Evolutionary conservation across 306 rosid species (phyloP).

Genomic region (Chamaecrista fasciculata): DNA sequence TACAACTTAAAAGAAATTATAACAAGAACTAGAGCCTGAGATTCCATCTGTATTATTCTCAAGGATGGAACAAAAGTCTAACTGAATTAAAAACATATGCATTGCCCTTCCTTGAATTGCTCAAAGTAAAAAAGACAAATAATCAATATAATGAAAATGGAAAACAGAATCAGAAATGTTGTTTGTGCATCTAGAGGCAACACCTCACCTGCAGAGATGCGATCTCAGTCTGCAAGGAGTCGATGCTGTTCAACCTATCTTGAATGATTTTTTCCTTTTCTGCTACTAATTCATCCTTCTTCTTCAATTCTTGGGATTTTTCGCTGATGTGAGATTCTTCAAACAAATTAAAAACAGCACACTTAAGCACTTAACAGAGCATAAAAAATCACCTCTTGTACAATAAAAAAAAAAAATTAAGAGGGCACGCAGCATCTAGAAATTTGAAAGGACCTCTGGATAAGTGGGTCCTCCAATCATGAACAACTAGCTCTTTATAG

Average conservation of each 20-base stretch:
- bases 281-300: conserved; percentile 43
- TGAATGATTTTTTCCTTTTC: conserved; percentile 47
- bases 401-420: background rate
- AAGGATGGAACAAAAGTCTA: background rate
- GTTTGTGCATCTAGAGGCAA: background rate
- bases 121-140: background rate
- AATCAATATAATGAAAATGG: background rate
- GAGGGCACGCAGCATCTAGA: background rate
- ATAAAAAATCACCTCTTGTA: background rate
- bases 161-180: background rate
- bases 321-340: conserved; percentile 46
- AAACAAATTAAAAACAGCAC: conserved; percentile 13
- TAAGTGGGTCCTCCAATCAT: conserved; percentile 4
- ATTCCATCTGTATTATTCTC: background rate
- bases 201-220: conserved; percentile 57
- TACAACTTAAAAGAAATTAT: background rate
- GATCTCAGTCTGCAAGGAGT: conserved; percentile 48
- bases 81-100: background rate
- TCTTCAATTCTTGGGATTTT: conserved; percentile 42
- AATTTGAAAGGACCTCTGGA: background rate
- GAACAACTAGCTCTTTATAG: background rate
- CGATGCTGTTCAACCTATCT: conserved; percentile 42
- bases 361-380: conserved; percentile 20
- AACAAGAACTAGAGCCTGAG: background rate
- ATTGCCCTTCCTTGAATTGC: background rate